phyloP scores from a whole-genome alignment of 2,329 filamentous ascomycete genomes.

The Fusarium veterinarium region DNA sequence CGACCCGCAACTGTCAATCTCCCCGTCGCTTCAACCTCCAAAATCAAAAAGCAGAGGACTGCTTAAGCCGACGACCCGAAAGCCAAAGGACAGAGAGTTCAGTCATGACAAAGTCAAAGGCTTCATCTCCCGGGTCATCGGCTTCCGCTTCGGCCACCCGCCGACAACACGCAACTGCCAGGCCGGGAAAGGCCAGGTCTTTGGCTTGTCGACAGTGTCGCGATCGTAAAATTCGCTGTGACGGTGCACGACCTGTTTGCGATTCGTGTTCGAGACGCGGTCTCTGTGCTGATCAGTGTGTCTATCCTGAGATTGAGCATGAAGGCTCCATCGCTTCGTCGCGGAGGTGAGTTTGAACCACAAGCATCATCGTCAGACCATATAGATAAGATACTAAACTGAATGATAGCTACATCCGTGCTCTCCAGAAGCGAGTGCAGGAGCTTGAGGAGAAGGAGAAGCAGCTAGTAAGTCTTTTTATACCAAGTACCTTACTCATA shows the following conservation, averaged over 20 bases:
- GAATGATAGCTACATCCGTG: conserved; percentile 41
- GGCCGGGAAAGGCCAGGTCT: conserved; percentile 43
- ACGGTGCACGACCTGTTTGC: conserved; percentile 44
- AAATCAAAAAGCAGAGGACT: background rate
- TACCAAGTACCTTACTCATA: background rate
- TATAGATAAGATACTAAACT: conserved; percentile 5
- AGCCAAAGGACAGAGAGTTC: background rate
- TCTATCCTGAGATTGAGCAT: conserved; percentile 46
- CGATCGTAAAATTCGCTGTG: conserved; percentile 47
- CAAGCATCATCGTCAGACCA: background rate
- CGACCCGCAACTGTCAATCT: background rate
- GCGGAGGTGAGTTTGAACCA: conserved; percentile 36
- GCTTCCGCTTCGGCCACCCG: conserved; percentile 36
- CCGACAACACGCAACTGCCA: conserved; percentile 28
- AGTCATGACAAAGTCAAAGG: conserved; percentile 22
- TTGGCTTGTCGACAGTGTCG: conserved; percentile 46
- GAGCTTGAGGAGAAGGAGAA: conserved; percentile 44
- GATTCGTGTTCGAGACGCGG: conserved; percentile 43
- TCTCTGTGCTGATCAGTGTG: conserved; percentile 40
- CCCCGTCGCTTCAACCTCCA: background rate
- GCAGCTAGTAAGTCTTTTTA: conserved; percentile 36
- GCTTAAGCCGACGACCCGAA: background rate
- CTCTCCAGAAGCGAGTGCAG: conserved; percentile 43
- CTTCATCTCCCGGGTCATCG: conserved; percentile 26
- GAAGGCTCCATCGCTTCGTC: conserved; percentile 46